Evolutionary conservation across 352 stramenopile genomes (phyloP), one percentile per base, ranked within the genome.

Genomic region (Phytopythium litorale): DNA sequence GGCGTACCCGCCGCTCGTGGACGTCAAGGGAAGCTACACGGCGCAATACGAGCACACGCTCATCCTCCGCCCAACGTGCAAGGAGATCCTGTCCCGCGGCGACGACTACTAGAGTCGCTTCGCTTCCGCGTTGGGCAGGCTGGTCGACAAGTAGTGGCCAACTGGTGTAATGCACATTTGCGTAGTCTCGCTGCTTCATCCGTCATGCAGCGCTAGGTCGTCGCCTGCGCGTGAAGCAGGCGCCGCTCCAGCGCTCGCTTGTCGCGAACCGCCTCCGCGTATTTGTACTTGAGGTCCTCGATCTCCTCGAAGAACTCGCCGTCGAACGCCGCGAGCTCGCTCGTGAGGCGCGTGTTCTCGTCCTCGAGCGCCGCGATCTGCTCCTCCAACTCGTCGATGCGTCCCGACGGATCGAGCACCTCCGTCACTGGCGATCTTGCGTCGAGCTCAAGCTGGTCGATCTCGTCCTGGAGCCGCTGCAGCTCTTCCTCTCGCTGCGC

Each of bases 21-120:
- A 99, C 73, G 79, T 91, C 40, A 91, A 92, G 75, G 97, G 97
- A 15, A 97, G 84, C 64, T 99, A 99, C 75, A 98, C 98, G 40
- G 97, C 98, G 18, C 98, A 99, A 80, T 99, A 99, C 78, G 98
- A 99, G 76, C 98, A 99, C 82, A 99, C 97, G 12, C 86, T 99
- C 59, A 90, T 99, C 38, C 78, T 99, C 37, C 73, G 77, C 55
- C 97, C 97, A 19, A 99, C 94, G 28, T 99, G 96, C 75, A 99
- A 99, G 84, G 97, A 99, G 77, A 82, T 99, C 56, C 72, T 99
- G 16, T 98, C 92, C 64, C 81, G 94, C 33, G 97, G 97, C n/a
- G 96, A 99, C 71, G 97, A 99, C 80, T 99, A 98, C 78, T 99
- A 83, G 58, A 23, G n/a, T 33, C 37, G 11, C n/a, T 58, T 13